Percentiles rank a stretch among this genome's conserved stretches.
Conservation (phyloP, 148 eudicot genomes). For the Limonium bicolor region DNA sequence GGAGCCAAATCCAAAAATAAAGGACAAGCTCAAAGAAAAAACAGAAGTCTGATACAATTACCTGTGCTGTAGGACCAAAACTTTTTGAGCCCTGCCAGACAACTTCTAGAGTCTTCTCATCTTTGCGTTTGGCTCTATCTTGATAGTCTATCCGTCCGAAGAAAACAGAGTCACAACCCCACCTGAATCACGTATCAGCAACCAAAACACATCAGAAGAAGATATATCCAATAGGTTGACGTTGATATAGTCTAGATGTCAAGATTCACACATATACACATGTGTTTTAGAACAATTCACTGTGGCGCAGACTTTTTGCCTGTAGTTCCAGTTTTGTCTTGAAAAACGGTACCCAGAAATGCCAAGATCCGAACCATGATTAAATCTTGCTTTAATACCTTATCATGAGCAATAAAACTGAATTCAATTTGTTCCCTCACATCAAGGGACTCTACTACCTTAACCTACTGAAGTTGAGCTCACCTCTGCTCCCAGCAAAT, state of each 20-base stretch:
- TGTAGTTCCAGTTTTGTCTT: no score
- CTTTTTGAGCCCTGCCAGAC: conserved; percentile 86
- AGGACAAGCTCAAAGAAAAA: not conserved
- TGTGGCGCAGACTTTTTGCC: no score
- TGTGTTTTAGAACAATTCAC: no score
- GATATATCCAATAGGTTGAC: no score
- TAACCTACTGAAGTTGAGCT: conserved; percentile 1
- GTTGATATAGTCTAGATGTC: no score
- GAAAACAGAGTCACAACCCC: conserved; percentile 92
- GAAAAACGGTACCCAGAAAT: no score
- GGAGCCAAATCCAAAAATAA: not conserved
- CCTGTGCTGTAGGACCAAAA: conserved; percentile 79
- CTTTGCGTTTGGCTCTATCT: conserved; percentile 70
- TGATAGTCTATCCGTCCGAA: conserved; percentile 94
- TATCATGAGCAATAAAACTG: no score
- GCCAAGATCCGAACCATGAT: no score
- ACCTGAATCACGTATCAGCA: conserved; percentile 33
- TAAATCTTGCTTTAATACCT: no score
- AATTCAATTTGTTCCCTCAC: no score
- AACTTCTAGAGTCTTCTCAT: conserved; percentile 79
- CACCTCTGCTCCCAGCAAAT: conserved; percentile 95
- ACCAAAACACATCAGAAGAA: not conserved
- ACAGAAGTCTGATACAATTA: conserved; percentile 9
- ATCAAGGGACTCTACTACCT: no score
- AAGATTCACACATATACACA: no score